These are phyloP conservation scores for Ochromonas danica DNA, from an alignment of 108 stramenopile species.

Conservation along the genomic window DNA sequence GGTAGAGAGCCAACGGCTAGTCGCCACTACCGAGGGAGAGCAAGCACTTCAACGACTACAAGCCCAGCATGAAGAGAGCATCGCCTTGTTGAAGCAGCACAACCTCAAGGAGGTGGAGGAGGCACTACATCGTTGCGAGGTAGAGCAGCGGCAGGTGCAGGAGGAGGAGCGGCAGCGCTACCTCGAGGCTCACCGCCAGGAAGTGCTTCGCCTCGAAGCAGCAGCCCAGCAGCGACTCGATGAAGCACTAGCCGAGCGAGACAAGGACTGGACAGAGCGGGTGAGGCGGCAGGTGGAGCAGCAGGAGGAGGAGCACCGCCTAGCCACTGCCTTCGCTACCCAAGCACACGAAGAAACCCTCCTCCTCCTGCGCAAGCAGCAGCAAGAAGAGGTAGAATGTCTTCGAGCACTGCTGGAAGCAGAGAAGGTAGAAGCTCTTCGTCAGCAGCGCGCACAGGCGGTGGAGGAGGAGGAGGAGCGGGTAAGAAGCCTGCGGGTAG, in stretches of 20 bases:
- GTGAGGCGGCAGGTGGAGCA: slow-evolving; percentile 28
- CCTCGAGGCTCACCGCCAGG: background rate
- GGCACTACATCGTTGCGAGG: slow-evolving; percentile 3
- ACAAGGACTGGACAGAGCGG: background rate
- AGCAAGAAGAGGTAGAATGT: too few relatives aligned
- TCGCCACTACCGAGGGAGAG: background rate
- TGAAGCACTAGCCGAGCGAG: background rate
- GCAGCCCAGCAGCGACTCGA: too few relatives aligned
- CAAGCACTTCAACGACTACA: background rate
- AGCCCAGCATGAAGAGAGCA: background rate
- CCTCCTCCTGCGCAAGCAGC: too few relatives aligned
- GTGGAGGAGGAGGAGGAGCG: background rate
- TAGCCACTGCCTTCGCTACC: too few relatives aligned
- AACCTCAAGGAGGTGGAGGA: slow-evolving; percentile 24
- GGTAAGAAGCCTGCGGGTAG: background rate
- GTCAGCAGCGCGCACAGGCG: background rate
- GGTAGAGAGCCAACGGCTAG: background rate
- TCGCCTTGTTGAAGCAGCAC: background rate
- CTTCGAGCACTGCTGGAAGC: too few relatives aligned
- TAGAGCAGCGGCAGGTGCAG: background rate
- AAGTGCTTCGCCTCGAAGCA: background rate
- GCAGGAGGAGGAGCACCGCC: slow-evolving; percentile 39
- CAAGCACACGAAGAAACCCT: too few relatives aligned
- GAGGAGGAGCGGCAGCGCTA: too few relatives aligned
- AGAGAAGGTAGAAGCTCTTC: background rate